Base-by-base conservation (phyloP, 1,139 yeast genomes). In the Kazachstania sp. region DNA sequence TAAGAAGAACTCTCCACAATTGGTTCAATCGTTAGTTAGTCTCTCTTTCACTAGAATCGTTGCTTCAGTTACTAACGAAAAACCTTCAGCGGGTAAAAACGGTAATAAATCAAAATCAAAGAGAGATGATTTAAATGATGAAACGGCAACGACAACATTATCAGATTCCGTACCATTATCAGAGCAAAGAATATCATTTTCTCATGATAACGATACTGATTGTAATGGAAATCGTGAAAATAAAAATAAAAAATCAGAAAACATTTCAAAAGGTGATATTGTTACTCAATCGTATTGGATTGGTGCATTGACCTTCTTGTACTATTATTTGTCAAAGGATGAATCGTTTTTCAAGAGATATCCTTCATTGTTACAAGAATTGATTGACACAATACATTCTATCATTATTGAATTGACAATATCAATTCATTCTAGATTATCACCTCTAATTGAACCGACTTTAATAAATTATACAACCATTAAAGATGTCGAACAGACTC, bases 261-360 rank as follows among this genome's bases (percentile, higher is more conserved):
- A 2, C 7, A 23, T 12, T 19, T 45, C 51, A n/a, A 77, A 77
- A 8, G 83, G 85, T 20, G 90, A 84, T 60, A 81, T 84, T 48
- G 86, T 83, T 9, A 64, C 75, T 35, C 73, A 81, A 49, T 81
- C 90, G 52, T 83, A 83, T 59, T 83, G 92, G 90, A 71, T 84
- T 37, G 76, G 87, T 4, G 79, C 79, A 12, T 60, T 82, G 39
- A 84, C 83, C 53, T 82, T 80, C 56, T 64, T 84, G 47, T 83
- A 80, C 59, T 83, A 79, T 59, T 83, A 81, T 61, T 63, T 83
- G 36, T 65, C 74, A 45, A 77, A 81, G 52, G 81, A 77, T 55
- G 75, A 72, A 8, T 71, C 71, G 0, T 71, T 82, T 45, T 80
- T 79, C 61, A 57, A 64, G 20, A 67, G 67, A 41, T 75, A 79